phyloP scores from a whole-genome alignment of 179 eudicot genomes.

The Nepenthes alata region DNA sequence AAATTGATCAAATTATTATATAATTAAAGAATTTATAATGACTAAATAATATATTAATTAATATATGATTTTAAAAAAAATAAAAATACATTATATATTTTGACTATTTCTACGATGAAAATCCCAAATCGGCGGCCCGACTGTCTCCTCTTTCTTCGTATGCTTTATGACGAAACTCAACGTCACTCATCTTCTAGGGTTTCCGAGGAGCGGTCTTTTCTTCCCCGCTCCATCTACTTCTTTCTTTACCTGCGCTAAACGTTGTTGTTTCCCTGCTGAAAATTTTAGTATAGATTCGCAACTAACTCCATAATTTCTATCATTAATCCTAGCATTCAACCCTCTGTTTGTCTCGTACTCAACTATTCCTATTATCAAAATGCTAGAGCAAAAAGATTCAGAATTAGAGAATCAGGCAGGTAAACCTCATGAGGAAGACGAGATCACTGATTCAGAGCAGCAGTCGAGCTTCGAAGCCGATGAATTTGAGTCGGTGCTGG shows the following conservation, averaged over 20 bases:
- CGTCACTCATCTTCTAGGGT: constrained; percentile 22
- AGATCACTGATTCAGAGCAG: not conserved
- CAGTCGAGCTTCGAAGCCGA: constrained; percentile 10
- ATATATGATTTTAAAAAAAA: too few species aligned
- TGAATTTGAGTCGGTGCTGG: constrained; percentile 27
- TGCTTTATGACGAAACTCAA: not conserved
- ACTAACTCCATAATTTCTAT: too few species aligned
- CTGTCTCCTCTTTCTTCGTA: too few species aligned
- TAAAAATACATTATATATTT: too few species aligned
- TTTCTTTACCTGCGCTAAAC: not conserved
- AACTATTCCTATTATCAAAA: not conserved
- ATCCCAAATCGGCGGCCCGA: too few species aligned
- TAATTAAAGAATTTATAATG: too few species aligned
- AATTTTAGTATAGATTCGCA: not conserved
- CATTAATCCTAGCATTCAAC: too few species aligned
- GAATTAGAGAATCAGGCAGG: not conserved
- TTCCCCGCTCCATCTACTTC: constrained; percentile 5
- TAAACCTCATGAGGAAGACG: constrained; percentile 2
- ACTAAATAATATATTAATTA: too few species aligned
- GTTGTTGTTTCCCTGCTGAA: constrained; percentile 3
- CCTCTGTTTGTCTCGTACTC: too few species aligned
- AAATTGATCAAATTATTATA: too few species aligned
- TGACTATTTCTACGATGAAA: too few species aligned
- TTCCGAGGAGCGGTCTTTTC: constrained; percentile 14
- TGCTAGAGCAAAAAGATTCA: constrained; percentile 13